Percentiles rank a stretch among this genome's conserved stretches.
phyloP scores from a whole-genome alignment of 805 yeast species.

The Metschnikowia aberdeeniae region DNA sequence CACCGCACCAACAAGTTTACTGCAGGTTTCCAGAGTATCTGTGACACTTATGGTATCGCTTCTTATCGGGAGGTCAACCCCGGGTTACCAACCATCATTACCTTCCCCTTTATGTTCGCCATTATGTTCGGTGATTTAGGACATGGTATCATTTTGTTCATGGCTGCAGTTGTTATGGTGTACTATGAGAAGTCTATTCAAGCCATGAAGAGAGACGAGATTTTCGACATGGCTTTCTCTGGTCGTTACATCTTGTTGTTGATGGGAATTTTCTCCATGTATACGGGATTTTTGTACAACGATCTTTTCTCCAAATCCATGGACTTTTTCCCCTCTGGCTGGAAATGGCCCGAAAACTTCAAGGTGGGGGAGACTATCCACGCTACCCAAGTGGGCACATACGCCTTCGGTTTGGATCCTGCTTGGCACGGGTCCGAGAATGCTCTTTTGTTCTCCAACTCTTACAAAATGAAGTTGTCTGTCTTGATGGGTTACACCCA shows the following conservation, averaged over 20 bases:
- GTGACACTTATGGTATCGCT: conserved; percentile 94
- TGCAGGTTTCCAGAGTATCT: conserved; percentile 85
- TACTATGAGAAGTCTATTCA: conserved; percentile 68
- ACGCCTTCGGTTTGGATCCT: conserved; percentile 84
- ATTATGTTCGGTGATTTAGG: conserved; percentile 99
- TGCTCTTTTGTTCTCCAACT: conserved; percentile 82
- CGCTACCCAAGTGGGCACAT: conserved; percentile 65
- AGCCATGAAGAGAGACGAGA: conserved; percentile 76
- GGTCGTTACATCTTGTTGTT: conserved; percentile 88
- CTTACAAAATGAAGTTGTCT: conserved; percentile 96
- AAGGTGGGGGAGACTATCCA: conserved; percentile 63
- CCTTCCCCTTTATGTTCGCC: conserved; percentile 98
- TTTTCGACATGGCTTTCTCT: conserved; percentile 91
- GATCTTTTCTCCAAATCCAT: conserved; percentile 90
- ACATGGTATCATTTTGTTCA: conserved; percentile 80
- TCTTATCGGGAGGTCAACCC: conserved; percentile 94
- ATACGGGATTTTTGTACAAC: conserved; percentile 90
- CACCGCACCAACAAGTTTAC: conserved; percentile 95
- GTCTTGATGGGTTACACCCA: conserved; percentile 91
- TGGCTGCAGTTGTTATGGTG: conserved; percentile 70
- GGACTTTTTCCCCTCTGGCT: conserved; percentile 83
- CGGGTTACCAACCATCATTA: conserved; percentile 88
- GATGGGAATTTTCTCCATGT: conserved; percentile 95
- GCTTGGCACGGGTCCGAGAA: conserved; percentile 98
- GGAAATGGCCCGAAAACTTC: conserved; percentile 86